Evolutionary conservation across 345 rosid species (phyloP), one percentile per base, ranked within the genome.

Genomic region (Orychophragmus violaceus): DNA sequence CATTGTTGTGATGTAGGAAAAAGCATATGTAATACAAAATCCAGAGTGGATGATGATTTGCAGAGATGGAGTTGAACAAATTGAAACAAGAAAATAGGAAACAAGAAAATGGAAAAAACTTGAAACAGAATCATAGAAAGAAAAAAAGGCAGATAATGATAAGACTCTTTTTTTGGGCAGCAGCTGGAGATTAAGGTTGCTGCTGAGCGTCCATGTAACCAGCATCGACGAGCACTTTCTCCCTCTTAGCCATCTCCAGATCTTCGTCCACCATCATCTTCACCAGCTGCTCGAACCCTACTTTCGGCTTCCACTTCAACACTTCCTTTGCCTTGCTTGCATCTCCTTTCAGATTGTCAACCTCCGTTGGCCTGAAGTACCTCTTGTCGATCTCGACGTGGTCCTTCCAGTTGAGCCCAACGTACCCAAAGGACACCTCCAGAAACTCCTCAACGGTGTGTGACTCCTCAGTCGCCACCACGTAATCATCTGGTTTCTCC

Each of bases 191-290:
- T 76, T 69, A 87, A 59, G 97, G 97, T 67, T 90, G 95, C 57
- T 90, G 97, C 76, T 90, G 84, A 14, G 97, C 83, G 79, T 88
- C 95, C 72, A 88, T 79, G 37, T 68, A 90, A 4, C 97, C 97
- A 44, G 97, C 97, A 77, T 90, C 97, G 2, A 88, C 93, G 32
- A 90, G 95, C 62, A 90, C 95, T 76, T 86, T 88, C 93, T 90
- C 95, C 66, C 97, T 84, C 77, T 86, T 90, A 19, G 95, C 97
- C 41, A 83, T 10, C 69, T 88, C 97, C 6, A 90, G 23, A 51
- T 90, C 95, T 76, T 90, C 84, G 32, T 84, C 93, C 1, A 90
- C 93, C 97, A 90, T 90, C 97, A 84, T 90, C 87, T 82, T 86
- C 76, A 90, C 97, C 79, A 90, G 68, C 61, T 90, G 77, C 81